Evolutionary conservation across 2,329 filamentous ascomycete genomes (phyloP), one percentile per base, ranked within the genome.

Genomic region (Fusarium miscanthi): DNA sequence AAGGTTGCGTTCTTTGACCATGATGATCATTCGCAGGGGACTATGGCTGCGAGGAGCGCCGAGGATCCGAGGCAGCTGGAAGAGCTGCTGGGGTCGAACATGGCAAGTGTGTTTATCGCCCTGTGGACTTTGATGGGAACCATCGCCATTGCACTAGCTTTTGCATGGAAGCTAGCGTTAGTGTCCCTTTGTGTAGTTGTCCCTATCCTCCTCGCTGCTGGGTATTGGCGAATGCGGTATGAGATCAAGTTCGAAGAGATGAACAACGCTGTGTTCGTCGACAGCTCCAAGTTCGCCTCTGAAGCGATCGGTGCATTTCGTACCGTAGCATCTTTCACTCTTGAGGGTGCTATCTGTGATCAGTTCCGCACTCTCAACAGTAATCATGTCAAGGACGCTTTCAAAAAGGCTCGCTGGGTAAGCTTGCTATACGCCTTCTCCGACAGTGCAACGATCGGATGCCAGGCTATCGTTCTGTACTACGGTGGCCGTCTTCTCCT

Each of bases 151-250:
- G 86, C 91, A 2, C 94, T 93, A 73, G 84, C 86, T 5, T 94
- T 91, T 78, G 91, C 91, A 3, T 95, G 93, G 93, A 94, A 94
- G 78, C 84, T 95, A 8, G 89, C 91, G 0, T 81, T 94, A 0
- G 90, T 95, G 0, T 87, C 88, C 0, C 82, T 90, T 9, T 91
- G 89, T 72, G 88, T 92, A 6, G 86, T 87, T 8, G 80, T 88
- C 51, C 88, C 87, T 0, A 77, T 89, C n/a, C 82, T 85, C 25
- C 70, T 89, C 6, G 61, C 78, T 3, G 82, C 85, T 0, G 85
- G 84, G 0, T 89, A 84, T 73, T 86, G 84, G 78, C 84, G 87
- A 4, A 80, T 89, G 70, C 84, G 82, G 60, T 88, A 88, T 71
- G 90, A 92, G 78, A 80, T 89, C 16, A 83, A 90, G 69, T 93